A percentile compares a stretch with the other conserved stretches of the same genome.
phyloP scores from a whole-genome alignment of 2,329 filamentous ascomycete species.

The Pleoardoris graminearum region DNA sequence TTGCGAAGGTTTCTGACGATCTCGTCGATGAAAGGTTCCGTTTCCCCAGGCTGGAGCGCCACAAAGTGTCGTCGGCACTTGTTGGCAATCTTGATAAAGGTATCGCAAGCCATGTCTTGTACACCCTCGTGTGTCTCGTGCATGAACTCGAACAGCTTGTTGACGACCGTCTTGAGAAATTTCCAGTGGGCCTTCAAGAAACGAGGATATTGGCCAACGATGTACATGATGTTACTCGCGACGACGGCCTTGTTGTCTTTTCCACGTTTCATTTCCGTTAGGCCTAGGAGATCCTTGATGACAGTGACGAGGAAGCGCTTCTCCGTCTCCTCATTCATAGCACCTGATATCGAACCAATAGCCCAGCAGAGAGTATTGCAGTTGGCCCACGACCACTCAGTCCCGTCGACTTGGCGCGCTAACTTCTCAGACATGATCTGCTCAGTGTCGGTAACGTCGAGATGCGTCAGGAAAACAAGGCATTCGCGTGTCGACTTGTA shows the following conservation, averaged over 20 bases:
- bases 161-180: slow-evolving; percentile 98
- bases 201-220: slow-evolving; percentile 96
- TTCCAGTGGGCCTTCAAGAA: slow-evolving; percentile 99
- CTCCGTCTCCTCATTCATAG: slow-evolving; percentile 99
- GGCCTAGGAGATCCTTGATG: slow-evolving; percentile 93
- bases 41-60: slow-evolving; percentile 89
- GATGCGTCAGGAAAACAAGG: slow-evolving; percentile 92
- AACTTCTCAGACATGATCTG: slow-evolving; percentile 99
- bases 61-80: slow-evolving; percentile 98
- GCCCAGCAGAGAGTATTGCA: slow-evolving; percentile 99
- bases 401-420: slow-evolving; percentile 88
- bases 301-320: slow-evolving; percentile 98
- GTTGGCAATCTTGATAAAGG: slow-evolving; percentile 99
- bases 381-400: slow-evolving; percentile 99
- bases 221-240: slow-evolving; percentile 99
- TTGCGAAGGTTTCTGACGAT: slow-evolving; percentile 95
- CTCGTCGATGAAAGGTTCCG: slow-evolving; percentile 96
- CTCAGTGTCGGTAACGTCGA: slow-evolving; percentile 96
- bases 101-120: slow-evolving; percentile 99
- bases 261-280: slow-evolving; percentile 98
- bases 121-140: slow-evolving; percentile 99
- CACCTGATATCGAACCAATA: slow-evolving; percentile 96
- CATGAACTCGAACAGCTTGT: slow-evolving; percentile 99
- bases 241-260: slow-evolving; percentile 99
- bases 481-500: slow-evolving; percentile 99